Evolutionary conservation across 139 green algal species (phyloP), one percentile per base, ranked within the genome.

Genomic region (Chlorella ohadii): DNA sequence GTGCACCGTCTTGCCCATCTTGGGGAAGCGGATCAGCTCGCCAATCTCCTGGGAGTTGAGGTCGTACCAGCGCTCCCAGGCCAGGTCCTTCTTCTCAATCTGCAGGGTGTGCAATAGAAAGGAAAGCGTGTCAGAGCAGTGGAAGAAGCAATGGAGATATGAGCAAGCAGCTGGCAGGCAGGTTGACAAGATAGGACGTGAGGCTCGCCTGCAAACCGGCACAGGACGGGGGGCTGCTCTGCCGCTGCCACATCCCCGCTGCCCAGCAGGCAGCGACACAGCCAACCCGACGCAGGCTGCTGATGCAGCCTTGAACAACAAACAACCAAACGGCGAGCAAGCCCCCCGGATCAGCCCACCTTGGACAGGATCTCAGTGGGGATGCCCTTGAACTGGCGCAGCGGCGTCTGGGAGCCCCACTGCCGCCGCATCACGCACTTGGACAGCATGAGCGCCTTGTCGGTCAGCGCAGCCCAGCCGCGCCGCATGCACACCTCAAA

Each of bases 61-160:
- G 88, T 99, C 97, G 86, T 99, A 99, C 90, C 95, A 99, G 3
- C 97, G 90, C 87, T 99, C 97, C 97, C 97, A 99, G 4, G 95
- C 84, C 67, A 99, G 84, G 76, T 99, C 97, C 84, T 98, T 98
- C 84, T 94, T 95, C 91, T 99, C 96, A 41, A 97, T 87, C 71
- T 92, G 75, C 25, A 34, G 19, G 66, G 31, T 0, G 41, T 9
- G n/a, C 15, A 28, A 20, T 31, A 17, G 23, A 17, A 15, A 27
- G 36, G 33, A 33, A 27, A 16, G 36, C 1, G 19, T 3, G 36
- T 1, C 27, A 27, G 36, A 3, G 12, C n/a, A n/a, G 44, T 51
- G 44, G 44, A 51, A 51, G 44, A n/a, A n/a, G n/a, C n/a, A n/a
- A n/a, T n/a, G n/a, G n/a, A n/a, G n/a, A n/a, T n/a, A n/a, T n/a